A percentile compares a stretch with the other conserved stretches of the same genome.
Conservation (phyloP, 2,329 filamentous ascomycete genomes). For the Cercospora sp. region DNA sequence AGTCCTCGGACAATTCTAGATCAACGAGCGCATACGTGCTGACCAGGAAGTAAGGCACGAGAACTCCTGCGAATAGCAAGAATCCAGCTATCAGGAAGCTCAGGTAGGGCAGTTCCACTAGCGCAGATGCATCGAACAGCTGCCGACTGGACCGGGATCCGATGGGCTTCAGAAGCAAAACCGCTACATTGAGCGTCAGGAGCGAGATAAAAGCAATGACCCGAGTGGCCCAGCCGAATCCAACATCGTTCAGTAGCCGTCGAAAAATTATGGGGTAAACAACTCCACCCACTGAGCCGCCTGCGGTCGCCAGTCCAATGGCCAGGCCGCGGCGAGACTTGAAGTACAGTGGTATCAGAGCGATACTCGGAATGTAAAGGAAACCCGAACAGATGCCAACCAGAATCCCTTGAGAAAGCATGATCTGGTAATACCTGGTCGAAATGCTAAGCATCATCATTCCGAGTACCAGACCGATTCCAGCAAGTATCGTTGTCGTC, state of each 20-base stretch:
- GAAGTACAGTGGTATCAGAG: conserved; percentile 66
- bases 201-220: conserved; percentile 50
- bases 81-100: conserved; percentile 35
- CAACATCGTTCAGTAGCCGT: conserved; percentile 48
- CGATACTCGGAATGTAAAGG: conserved; percentile 62
- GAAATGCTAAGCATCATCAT: conserved; percentile 37
- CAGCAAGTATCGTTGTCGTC: conserved; percentile 46
- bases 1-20: conserved; percentile 20
- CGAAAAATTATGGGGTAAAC: conserved; percentile 54
- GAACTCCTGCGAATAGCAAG: conserved; percentile 40
- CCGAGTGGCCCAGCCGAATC: conserved; percentile 56
- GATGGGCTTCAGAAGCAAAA: conserved; percentile 42
- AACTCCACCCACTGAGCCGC: conserved; percentile 55
- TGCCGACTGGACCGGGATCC: conserved; percentile 43
- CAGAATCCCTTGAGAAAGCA: conserved; percentile 49
- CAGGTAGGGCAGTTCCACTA: conserved; percentile 37
- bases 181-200: conserved; percentile 24
- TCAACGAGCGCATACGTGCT: conserved; percentile 53
- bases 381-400: conserved; percentile 43
- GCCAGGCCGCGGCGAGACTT: conserved; percentile 55
- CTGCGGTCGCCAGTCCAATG: conserved; percentile 58
- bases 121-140: conserved; percentile 42
- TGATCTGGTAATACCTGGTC: conserved; percentile 45
- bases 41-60: conserved; percentile 54
- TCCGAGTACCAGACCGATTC: conserved; percentile 50